These are phyloP conservation scores for Chiua virens DNA, from an alignment of 768 basidiomycete genomes.

Conservation along the genomic window DNA sequence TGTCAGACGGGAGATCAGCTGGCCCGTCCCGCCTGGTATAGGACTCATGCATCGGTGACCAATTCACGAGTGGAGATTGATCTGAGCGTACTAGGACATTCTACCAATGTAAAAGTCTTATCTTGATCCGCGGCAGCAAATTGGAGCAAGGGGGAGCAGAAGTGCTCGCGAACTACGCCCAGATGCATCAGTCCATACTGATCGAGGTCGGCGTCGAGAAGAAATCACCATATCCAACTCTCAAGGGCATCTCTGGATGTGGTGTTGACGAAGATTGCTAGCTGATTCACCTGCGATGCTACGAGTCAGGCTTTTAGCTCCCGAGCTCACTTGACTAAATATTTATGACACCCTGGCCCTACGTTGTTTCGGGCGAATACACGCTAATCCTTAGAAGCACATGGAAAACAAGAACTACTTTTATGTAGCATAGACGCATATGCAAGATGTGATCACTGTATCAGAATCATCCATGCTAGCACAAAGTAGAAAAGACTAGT, in stretches of 20 bases:
- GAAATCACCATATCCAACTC: constrained; percentile 33
- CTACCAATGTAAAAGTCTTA: constrained; percentile 77
- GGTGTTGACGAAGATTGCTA: too few species aligned
- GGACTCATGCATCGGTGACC: constrained; percentile 23
- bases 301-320: too few species aligned
- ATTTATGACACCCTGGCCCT: not conserved
- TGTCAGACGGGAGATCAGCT: constrained; percentile 72
- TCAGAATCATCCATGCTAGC: constrained; percentile 95
- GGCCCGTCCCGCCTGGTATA: constrained; percentile 75
- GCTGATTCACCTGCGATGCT: too few species aligned
- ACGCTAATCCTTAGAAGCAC: not conserved
- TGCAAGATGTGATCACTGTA: constrained; percentile 51
- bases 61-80: not conserved
- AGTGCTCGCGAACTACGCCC: constrained; percentile 78
- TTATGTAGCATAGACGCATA: constrained; percentile 7
- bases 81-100: constrained; percentile 73
- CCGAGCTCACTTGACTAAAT: not conserved
- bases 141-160: constrained; percentile 89
- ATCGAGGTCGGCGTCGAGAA: not conserved
- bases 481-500: constrained; percentile 88
- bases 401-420: constrained; percentile 12
- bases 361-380: not conserved
- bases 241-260: constrained; percentile 23
- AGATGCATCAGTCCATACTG: constrained; percentile 8
- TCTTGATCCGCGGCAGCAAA: constrained; percentile 68